These are phyloP conservation scores for Suillus brevipes DNA, from an alignment of 768 basidiomycete species.

Conservation along the genomic window DNA sequence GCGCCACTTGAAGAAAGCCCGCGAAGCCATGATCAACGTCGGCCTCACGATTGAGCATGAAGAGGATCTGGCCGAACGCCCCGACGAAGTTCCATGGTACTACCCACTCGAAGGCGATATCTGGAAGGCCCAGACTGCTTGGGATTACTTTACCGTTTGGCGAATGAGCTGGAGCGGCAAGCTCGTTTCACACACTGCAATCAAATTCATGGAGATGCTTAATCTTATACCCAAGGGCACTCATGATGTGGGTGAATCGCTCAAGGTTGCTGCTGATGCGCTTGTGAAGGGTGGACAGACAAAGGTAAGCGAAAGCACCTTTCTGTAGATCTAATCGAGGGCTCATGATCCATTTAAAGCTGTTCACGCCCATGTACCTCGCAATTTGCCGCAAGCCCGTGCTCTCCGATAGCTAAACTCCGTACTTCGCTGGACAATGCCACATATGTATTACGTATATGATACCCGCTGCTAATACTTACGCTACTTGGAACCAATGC, in stretches of 20 bases:
- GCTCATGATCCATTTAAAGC: slow-evolving; percentile 41
- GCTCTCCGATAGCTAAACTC: slow-evolving; percentile 10
- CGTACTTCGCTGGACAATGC: not conserved
- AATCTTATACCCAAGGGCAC: slow-evolving; percentile 87
- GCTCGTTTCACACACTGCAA: slow-evolving; percentile 72
- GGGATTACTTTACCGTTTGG: slow-evolving; percentile 84
- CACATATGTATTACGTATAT: slow-evolving; percentile 1
- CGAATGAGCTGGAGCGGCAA: slow-evolving; percentile 82
- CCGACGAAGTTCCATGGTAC: slow-evolving; percentile 79
- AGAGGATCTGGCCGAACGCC: slow-evolving; percentile 85
- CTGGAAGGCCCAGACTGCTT: slow-evolving; percentile 81
- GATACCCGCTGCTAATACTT: slow-evolving; percentile 1
- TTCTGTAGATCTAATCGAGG: slow-evolving; percentile 4
- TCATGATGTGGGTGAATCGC: slow-evolving; percentile 75
- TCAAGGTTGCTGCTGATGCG: slow-evolving; percentile 70
- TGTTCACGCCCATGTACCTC: slow-evolving; percentile 88
- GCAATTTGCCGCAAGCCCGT: slow-evolving; percentile 59
- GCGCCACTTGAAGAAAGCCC: slow-evolving; percentile 67
- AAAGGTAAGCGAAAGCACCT: slow-evolving; percentile 50
- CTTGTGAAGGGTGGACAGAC: slow-evolving; percentile 77
- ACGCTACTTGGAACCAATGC: not conserved
- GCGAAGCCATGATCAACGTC: slow-evolving; percentile 73
- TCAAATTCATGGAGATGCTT: slow-evolving; percentile 71
- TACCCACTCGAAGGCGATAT: slow-evolving; percentile 93
- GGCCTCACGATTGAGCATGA: slow-evolving; percentile 85